A percentile compares a stretch with the other conserved stretches of the same genome.
These are phyloP conservation scores for Tillandsia leiboldiana DNA, from an alignment of 176 grass and related monocot genomes.

Conservation along the genomic window DNA sequence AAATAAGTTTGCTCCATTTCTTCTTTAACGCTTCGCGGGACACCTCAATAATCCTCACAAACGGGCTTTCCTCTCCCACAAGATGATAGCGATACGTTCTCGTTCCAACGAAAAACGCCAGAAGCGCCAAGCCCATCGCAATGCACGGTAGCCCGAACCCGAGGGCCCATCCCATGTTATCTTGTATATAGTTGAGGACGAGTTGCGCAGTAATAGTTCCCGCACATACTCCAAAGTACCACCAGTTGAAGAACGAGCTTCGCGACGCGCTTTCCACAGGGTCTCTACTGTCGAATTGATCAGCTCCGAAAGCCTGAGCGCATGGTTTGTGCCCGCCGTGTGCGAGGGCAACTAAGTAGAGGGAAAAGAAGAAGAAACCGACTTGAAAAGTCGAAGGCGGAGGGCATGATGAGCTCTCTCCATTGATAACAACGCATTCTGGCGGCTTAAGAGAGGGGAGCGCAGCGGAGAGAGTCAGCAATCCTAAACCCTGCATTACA, in stretches of 20 bases:
- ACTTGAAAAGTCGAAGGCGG: conserved; percentile 20
- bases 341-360: conserved; percentile 39
- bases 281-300: conserved; percentile 49
- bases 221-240: conserved; percentile 40
- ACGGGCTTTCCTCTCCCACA: background rate
- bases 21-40: background rate
- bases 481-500: background rate
- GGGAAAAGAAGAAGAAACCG: conserved; percentile 34
- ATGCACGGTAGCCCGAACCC: conserved; percentile 1
- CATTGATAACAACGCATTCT: background rate
- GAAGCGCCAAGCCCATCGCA: background rate
- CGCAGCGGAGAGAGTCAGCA: background rate
- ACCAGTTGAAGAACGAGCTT: conserved; percentile 56
- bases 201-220: conserved; percentile 9
- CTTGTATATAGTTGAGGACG: conserved; percentile 7
- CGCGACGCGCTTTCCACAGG: conserved; percentile 21
- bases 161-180: background rate
- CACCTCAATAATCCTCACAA: conserved; percentile 1
- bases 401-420: background rate
- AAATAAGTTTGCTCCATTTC: background rate
- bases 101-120: background rate
- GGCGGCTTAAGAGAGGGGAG: background rate
- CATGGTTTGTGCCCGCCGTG: conserved; percentile 51
- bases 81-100: conserved; percentile 7
- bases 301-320: conserved; percentile 52